Evolutionary conservation across 2,329 filamentous ascomycete genomes (phyloP).

Genomic region (Botrytis deweyae): DNA sequence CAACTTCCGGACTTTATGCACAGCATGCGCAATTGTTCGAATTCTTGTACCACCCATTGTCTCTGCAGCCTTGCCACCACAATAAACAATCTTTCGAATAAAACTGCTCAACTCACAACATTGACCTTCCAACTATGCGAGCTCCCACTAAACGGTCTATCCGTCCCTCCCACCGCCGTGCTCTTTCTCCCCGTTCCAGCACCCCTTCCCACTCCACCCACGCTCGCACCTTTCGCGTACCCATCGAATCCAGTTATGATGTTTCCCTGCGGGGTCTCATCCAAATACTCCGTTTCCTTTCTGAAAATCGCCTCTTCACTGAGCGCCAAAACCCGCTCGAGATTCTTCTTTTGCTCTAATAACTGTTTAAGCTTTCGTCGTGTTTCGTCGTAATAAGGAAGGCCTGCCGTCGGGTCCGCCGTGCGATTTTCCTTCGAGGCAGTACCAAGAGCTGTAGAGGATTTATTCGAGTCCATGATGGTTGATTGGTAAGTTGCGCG

Average conservation of each 20-base stretch:
- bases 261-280: conserved; percentile 85
- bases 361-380: conserved; percentile 66
- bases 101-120: conserved; percentile 37
- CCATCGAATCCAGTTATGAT: conserved; percentile 98
- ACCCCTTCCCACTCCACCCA: conserved; percentile 45
- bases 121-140: conserved; percentile 58
- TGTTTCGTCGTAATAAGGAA: conserved; percentile 72
- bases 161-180: conserved; percentile 60
- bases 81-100: background rate
- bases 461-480: conserved; percentile 2
- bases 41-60: background rate
- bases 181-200: conserved; percentile 63
- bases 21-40: background rate
- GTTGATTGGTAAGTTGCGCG: background rate
- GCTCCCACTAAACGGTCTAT: conserved; percentile 64
- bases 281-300: conserved; percentile 84
- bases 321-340: conserved; percentile 30
- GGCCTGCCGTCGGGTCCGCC: conserved; percentile 50
- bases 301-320: conserved; percentile 78
- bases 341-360: conserved; percentile 61
- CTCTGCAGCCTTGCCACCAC: no score
- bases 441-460: background rate
- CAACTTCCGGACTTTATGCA: background rate
- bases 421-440: conserved; percentile 42
- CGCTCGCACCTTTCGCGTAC: conserved; percentile 84